Base-by-base conservation (phyloP, 2,329 filamentous ascomycete species). In the Phaeosphaeria sp. region DNA sequence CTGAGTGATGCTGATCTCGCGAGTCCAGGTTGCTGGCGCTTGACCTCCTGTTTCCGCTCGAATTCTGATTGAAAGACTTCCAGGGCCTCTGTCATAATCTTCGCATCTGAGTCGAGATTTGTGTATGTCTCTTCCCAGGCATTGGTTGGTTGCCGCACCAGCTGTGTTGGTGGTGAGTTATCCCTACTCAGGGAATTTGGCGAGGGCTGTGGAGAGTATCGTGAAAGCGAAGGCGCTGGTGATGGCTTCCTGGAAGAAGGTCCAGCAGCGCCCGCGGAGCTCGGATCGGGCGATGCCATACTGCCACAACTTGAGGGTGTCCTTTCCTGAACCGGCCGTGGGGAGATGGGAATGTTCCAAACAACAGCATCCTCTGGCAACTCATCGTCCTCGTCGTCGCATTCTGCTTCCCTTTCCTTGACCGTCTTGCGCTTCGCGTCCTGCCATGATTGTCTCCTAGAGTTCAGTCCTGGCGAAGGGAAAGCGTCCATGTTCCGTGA, bases 301-400 rank as follows among this genome's bases (percentile, higher is more conserved):
- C 69, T 74, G 21, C 69, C 66, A 43, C 64, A 68, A 3, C 63
- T 57, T 41, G 72, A 75, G 1, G 69, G 71, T n/a, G 75, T 76
- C 42, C 76, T 72, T 54, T 79, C 76, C 49, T 71, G 70, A 1
- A 68, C 68, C 39, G 76, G 75, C 22, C 78, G 76, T 20, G 91
- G 91, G 0, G 91, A 93, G 46, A 95, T 87, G 5, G 91, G 91
- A 1, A 95, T 89, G 63, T 95, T 95, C 78, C 92, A 90, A 47
- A 95, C 84, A 52, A 93, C 84, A 22, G 91, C 85, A 53, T 91
- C 90, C 23, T 93, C 90, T 0, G 91, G 91, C 27, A 95, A 89
- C 56, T 85, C 83, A 60, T 91, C 87, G 60, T 91, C 87, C 53
- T 87, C 88, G 53, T 93, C 89, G 65, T 93, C 90, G 66, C 92